These are phyloP conservation scores for Colletotrichum chrysophilum DNA, from an alignment of 2,329 filamentous ascomycete species.

Conservation along the genomic window DNA sequence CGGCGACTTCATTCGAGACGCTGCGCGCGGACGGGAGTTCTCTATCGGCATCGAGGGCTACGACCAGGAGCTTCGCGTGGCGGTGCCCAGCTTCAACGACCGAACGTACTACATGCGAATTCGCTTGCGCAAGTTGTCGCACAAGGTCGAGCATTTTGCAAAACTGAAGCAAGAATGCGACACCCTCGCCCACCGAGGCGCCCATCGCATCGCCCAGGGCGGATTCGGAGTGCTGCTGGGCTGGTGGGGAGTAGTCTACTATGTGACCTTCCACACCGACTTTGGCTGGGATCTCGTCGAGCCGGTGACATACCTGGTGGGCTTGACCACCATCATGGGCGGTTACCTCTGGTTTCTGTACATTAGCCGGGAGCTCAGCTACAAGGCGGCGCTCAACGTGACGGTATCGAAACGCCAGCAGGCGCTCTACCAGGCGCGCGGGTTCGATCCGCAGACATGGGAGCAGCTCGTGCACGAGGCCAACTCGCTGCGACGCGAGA, in stretches of 20 bases:
- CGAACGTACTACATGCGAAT: constrained; percentile 88
- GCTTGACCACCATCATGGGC: constrained; percentile 84
- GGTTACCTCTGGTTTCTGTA: constrained; percentile 95
- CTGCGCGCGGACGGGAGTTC: constrained; percentile 84
- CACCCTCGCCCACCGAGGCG: constrained; percentile 74
- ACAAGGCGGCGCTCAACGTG: constrained; percentile 85
- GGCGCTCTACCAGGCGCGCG: constrained; percentile 75
- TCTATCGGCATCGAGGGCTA: constrained; percentile 80
- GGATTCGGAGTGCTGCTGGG: constrained; percentile 75
- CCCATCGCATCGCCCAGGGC: constrained; percentile 78
- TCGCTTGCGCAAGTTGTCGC: constrained; percentile 73
- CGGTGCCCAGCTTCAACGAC: constrained; percentile 87
- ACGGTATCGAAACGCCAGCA: constrained; percentile 82
- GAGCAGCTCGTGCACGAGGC: constrained; percentile 80
- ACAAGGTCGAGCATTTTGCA: constrained; percentile 71
- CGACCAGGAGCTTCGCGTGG: constrained; percentile 70
- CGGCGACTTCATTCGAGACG: constrained; percentile 92
- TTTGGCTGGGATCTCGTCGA: constrained; percentile 92
- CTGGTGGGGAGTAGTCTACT: constrained; percentile 87
- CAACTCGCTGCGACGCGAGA: constrained; percentile 77
- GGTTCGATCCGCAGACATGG: constrained; percentile 81
- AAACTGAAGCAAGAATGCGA: constrained; percentile 85
- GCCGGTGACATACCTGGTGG: constrained; percentile 87
- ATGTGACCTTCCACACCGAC: constrained; percentile 72
- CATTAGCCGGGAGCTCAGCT: constrained; percentile 87